Evolutionary conservation across 2,329 filamentous ascomycete species (phyloP).

Genomic region (Herpotrichia juniperi): DNA sequence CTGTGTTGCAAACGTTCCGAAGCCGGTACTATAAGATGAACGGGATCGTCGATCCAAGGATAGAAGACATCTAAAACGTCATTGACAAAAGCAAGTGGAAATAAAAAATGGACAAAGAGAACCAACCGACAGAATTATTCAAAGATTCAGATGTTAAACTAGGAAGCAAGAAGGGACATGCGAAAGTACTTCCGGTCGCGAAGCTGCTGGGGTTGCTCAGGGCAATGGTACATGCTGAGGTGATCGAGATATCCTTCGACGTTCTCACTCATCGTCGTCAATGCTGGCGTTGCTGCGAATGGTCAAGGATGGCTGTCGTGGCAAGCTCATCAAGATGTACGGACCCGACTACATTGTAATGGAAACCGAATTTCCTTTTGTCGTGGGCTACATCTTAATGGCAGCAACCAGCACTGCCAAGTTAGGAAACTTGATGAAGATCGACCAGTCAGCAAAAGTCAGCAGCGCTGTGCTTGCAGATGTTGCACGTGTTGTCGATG

Average conservation of each 20-base stretch:
- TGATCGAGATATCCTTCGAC: conserved; percentile 48
- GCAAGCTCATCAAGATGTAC: conserved; percentile 40
- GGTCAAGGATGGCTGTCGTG: conserved; percentile 38
- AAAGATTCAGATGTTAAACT: conserved; percentile 7
- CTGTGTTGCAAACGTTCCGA: conserved; percentile 36
- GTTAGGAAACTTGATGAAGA: conserved; percentile 11
- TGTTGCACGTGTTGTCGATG: conserved; percentile 4
- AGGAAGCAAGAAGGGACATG: not conserved
- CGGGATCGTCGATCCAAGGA: conserved; percentile 40
- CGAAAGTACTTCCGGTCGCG: conserved; percentile 10
- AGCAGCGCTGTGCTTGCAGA: conserved; percentile 17
- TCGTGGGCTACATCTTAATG: conserved; percentile 51
- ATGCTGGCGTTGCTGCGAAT: conserved; percentile 49
- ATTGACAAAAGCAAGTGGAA: conserved; percentile 38
- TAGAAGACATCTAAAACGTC: conserved; percentile 45
- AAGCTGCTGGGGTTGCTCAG: conserved; percentile 26
- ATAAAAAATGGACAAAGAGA: conserved; percentile 20
- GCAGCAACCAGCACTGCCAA: conserved; percentile 23
- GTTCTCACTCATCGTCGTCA: conserved; percentile 49
- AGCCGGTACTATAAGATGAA: no score
- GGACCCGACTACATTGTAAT: conserved; percentile 45
- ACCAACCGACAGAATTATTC: conserved; percentile 7
- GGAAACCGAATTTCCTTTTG: conserved; percentile 49
- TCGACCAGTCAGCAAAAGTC: conserved; percentile 9
- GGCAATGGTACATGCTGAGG: conserved; percentile 45